These are phyloP conservation scores for Russula earlei DNA, from an alignment of 768 basidiomycete genomes.

Conservation along the genomic window DNA sequence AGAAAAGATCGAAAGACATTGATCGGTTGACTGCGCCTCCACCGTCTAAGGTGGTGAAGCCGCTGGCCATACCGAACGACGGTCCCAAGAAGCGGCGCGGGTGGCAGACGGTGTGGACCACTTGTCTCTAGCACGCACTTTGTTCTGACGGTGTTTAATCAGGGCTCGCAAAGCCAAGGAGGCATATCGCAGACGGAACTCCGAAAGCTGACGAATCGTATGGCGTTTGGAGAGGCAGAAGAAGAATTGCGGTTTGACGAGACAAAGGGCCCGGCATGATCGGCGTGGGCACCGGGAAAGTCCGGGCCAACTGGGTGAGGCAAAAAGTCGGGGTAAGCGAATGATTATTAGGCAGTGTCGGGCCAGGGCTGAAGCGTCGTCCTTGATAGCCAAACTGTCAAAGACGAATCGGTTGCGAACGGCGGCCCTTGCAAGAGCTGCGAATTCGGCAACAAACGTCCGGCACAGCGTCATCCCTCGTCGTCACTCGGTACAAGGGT, in stretches of 20 bases:
- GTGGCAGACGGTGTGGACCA: constrained; percentile 74
- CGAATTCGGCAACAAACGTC: constrained; percentile 49
- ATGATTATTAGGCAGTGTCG: not conserved
- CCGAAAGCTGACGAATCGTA: constrained; percentile 92
- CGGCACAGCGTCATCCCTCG: constrained; percentile 85
- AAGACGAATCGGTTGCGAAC: constrained; percentile 90
- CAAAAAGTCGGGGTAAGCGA: constrained; percentile 79
- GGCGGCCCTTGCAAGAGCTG: constrained; percentile 70
- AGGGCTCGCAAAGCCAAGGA: constrained; percentile 98
- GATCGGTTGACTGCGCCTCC: constrained; percentile 90
- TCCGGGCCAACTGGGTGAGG: constrained; percentile 82
- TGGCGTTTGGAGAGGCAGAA: constrained; percentile 92
- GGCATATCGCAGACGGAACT: constrained; percentile 93
- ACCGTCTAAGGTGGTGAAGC: constrained; percentile 87
- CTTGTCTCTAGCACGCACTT: no score
- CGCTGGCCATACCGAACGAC: constrained; percentile 89
- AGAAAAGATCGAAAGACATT: constrained; percentile 89
- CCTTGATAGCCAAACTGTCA: constrained; percentile 79
- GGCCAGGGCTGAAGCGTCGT: constrained; percentile 4
- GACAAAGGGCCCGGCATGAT: constrained; percentile 98
- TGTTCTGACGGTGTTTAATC: no score
- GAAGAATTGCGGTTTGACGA: constrained; percentile 95
- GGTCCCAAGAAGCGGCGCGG: constrained; percentile 91
- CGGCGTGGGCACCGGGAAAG: constrained; percentile 76
- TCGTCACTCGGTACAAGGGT: constrained; percentile 93